Evolutionary conservation across 305 asterid genomes (phyloP).

Genomic region (Plantago rigida): DNA sequence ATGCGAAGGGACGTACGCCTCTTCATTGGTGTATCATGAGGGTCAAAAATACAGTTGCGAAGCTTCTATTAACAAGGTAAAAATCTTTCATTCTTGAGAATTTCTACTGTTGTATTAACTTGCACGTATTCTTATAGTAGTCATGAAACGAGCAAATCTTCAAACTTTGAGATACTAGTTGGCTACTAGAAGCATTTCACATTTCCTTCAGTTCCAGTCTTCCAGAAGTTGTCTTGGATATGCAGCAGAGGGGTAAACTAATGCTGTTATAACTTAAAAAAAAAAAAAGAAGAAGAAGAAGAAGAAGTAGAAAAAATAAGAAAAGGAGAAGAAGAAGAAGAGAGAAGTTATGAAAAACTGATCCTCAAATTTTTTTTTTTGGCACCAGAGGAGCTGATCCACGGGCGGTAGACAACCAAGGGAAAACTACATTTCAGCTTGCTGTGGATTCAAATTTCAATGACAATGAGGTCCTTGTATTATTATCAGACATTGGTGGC

Average conservation of each 20-base stretch:
- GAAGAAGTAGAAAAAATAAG: too few species aligned
- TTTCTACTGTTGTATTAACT: background rate
- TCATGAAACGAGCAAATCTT: background rate
- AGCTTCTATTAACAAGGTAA: slow-evolving; percentile 84
- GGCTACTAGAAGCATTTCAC: too few species aligned
- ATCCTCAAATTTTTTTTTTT: background rate
- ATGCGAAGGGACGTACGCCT: slow-evolving; percentile 61
- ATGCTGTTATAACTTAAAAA: too few species aligned
- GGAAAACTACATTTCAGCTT: slow-evolving; percentile 49
- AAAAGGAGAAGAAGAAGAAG: too few species aligned
- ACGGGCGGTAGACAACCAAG: slow-evolving; percentile 56
- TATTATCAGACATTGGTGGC: slow-evolving; percentile 46
- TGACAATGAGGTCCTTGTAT: slow-evolving; percentile 59
- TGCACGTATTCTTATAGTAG: background rate
- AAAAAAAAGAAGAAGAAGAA: too few species aligned
- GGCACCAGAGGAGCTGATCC: slow-evolving; percentile 83
- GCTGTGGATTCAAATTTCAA: slow-evolving; percentile 57
- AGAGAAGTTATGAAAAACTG: too few species aligned
- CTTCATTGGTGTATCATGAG: slow-evolving; percentile 66
- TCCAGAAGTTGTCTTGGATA: too few species aligned
- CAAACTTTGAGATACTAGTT: too few species aligned
- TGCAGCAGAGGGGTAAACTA: too few species aligned
- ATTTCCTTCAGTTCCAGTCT: too few species aligned
- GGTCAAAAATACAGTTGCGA: slow-evolving; percentile 54
- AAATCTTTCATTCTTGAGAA: background rate